These are phyloP conservation scores for Coccinonectria pachysandricola DNA, from an alignment of 2,329 filamentous ascomycete genomes.

Conservation along the genomic window DNA sequence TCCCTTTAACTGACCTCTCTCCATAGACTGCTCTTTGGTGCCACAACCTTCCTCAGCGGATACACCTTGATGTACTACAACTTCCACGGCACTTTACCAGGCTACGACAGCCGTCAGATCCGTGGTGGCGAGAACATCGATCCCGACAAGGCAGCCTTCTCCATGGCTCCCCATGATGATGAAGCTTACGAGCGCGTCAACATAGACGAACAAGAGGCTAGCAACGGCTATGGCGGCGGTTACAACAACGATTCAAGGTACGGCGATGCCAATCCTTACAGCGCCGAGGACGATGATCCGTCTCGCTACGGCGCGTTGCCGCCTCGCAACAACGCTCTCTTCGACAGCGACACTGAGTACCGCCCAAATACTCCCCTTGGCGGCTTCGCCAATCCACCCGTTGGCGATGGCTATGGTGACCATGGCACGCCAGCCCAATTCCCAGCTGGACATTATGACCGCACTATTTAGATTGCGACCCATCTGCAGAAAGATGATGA, in stretches of 20 bases:
- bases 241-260: slow-evolving; percentile 23
- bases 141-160: slow-evolving; percentile 60
- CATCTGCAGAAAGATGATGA: slow-evolving; percentile 14
- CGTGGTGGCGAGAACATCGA: slow-evolving; percentile 44
- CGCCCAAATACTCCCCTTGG: slow-evolving; percentile 21
- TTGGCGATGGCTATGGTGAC: slow-evolving; percentile 15
- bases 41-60: slow-evolving; percentile 44
- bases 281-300: slow-evolving; percentile 29
- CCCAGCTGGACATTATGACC: slow-evolving; percentile 47
- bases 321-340: slow-evolving; percentile 30
- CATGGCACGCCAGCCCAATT: slow-evolving; percentile 43
- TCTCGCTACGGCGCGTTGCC: slow-evolving; percentile 30
- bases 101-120: slow-evolving; percentile 42
- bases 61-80: slow-evolving; percentile 53
- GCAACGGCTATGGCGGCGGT: slow-evolving; percentile 21
- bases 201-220: slow-evolving; percentile 39
- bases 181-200: slow-evolving; percentile 55
- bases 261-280: slow-evolving; percentile 28
- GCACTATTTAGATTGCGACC: no score
- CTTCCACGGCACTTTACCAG: slow-evolving; percentile 50
- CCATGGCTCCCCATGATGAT: slow-evolving; percentile 55
- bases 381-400: slow-evolving; percentile 15
- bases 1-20: no score
- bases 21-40: slow-evolving; percentile 43
- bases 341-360: slow-evolving; percentile 43